Base-by-base conservation (phyloP, 2,329 filamentous ascomycete species). In the Juglanconis sp. region DNA sequence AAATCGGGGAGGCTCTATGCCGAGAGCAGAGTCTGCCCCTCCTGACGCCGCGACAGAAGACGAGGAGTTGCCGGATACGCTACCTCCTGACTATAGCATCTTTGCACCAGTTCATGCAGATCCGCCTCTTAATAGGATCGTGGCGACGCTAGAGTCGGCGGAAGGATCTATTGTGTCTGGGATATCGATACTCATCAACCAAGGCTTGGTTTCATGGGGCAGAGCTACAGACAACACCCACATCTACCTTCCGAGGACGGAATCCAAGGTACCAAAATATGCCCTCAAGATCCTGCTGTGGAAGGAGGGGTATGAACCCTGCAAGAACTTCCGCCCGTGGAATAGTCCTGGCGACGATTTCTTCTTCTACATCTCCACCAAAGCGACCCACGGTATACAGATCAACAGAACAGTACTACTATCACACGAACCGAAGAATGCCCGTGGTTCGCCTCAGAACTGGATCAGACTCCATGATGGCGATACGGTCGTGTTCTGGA, bases 271-370 rank as follows among this genome's bases (percentile, higher is more conserved):
- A 40, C 91, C 93, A 1, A 94, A 94, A 70, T 87, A 88, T 64
- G 92, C 91, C 0, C 86, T 96, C 66, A 88, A 90, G 68, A 78
- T 97, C 42, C 79, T 91, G 38, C 84, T 95, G 35, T 92, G 89
- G 81, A 87, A 84, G 58, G 82, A 87, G 0, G 84, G 84, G 10
- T 87, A 88, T 60, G 88, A 91, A 60, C 79, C 82, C 7, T 77
- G 77, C 53, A 80, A 79, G 52, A 80, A 83, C 30, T 69, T 79
- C 55, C 77, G 78, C 40, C 82, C 82, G 55, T 84, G 83, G 69
- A 79, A 82, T 76, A 62, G 68, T 32, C 72, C 80, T 59, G 73
- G 80, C 2, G 81, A 84, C 11, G 77, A 87, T 2, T 87, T 87
- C 67, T 81, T 85, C 4, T 89, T 92, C 63, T 88, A 86, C 70